Conservation (phyloP, 1,284 basidiomycete species). For the Irpex sp. region DNA sequence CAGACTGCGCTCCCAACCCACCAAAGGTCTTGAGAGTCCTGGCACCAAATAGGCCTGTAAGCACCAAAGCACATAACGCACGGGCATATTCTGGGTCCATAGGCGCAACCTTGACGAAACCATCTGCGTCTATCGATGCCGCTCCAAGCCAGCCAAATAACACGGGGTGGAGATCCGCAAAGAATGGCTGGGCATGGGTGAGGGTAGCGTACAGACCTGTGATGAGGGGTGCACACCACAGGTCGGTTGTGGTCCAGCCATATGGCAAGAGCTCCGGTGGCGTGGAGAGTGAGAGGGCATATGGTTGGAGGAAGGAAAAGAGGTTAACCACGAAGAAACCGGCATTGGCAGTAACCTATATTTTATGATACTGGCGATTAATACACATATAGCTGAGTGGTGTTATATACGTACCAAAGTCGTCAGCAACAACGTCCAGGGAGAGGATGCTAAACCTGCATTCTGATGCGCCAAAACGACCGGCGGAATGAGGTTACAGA, state of each 20-base stretch:
- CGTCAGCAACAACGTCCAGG: conserved; percentile 65
- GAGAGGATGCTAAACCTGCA: conserved; percentile 47
- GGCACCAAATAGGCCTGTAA: conserved; percentile 51
- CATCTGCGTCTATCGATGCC: conserved; percentile 18
- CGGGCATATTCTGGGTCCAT: conserved; percentile 56
- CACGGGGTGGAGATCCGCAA: conserved; percentile 52
- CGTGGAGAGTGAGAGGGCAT: conserved; percentile 54
- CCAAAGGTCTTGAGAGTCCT: conserved; percentile 56
- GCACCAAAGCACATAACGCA: conserved; percentile 57
- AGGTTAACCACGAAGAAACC: conserved; percentile 70
- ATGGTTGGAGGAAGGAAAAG: conserved; percentile 64
- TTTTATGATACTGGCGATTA: background rate
- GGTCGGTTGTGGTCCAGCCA: conserved; percentile 69
- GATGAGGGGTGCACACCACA: conserved; percentile 69
- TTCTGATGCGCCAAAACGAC: conserved; percentile 48
- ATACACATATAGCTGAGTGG: background rate
- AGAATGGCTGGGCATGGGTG: conserved; percentile 75
- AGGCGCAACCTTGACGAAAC: conserved; percentile 35
- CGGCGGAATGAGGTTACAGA: conserved; percentile 67
- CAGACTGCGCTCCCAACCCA: background rate
- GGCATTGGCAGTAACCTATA: conserved; percentile 60
- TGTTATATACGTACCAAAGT: conserved; percentile 47
- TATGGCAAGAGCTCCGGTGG: conserved; percentile 65
- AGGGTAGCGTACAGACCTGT: conserved; percentile 68
- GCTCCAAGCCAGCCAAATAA: conserved; percentile 38